These are phyloP conservation scores for Phytophthora meadii DNA, from an alignment of 352 stramenopile genomes.

Conservation along the genomic window DNA sequence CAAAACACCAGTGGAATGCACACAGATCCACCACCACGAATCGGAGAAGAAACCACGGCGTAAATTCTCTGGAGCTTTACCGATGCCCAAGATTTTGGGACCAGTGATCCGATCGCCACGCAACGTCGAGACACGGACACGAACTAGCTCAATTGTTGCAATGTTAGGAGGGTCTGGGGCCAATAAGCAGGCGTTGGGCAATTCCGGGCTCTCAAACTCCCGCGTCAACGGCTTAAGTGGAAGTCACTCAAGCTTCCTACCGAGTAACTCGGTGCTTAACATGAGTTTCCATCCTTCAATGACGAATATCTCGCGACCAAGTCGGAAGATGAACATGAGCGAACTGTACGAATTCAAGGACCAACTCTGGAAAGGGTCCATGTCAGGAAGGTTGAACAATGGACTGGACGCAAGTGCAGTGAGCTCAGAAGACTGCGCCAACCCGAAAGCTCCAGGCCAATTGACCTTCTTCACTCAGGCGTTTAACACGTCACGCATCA, in stretches of 20 bases:
- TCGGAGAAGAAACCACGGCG: conserved; percentile 1
- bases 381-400: conserved; percentile 19
- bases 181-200: neutral
- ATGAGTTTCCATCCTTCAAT: conserved; percentile 23
- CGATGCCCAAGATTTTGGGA: conserved; percentile 29
- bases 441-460: conserved; percentile 16
- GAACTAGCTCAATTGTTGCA: conserved; percentile 15
- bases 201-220: conserved; percentile 6
- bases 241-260: conserved; percentile 40
- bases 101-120: conserved; percentile 5
- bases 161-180: conserved; percentile 21
- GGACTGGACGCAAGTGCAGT: conserved; percentile 1
- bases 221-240: neutral
- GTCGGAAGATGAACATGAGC: conserved; percentile 30
- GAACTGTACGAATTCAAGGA: conserved; percentile 51
- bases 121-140: conserved; percentile 9
- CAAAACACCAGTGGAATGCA: conserved; percentile 33
- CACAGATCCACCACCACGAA: conserved; percentile 26
- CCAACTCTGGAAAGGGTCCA: conserved; percentile 39
- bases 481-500: conserved; percentile 43
- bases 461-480: conserved; percentile 42
- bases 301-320: conserved; percentile 29
- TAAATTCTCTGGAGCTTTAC: conserved; percentile 8
- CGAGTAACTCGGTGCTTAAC: conserved; percentile 27
- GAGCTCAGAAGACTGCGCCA: conserved; percentile 15